Evolutionary conservation across 2,329 filamentous ascomycete genomes (phyloP).

Genomic region (Fusarium sp.): DNA sequence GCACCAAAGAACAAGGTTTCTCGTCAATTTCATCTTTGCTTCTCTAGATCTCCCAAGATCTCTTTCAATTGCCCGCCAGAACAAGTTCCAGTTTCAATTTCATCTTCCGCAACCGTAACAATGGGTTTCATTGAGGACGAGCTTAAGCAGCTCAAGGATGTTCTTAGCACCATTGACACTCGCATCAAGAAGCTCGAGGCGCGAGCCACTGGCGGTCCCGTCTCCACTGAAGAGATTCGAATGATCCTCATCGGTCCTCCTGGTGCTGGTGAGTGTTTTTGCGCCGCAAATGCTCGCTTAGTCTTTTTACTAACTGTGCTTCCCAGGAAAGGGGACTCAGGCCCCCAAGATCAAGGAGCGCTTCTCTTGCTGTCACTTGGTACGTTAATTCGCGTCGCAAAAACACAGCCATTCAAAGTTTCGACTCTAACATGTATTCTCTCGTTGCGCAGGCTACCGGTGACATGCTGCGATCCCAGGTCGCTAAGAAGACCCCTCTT

Average conservation of each 20-base stretch:
- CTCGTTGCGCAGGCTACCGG: slow-evolving; percentile 78
- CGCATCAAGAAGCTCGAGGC: slow-evolving; percentile 87
- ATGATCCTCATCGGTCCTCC: slow-evolving; percentile 99
- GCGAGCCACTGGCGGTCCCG: slow-evolving; percentile 66
- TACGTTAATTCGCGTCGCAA: slow-evolving; percentile 57
- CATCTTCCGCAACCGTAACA: slow-evolving; percentile 50
- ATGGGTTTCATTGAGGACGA: slow-evolving; percentile 92
- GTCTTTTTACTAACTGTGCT: slow-evolving; percentile 28
- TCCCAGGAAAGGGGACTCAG: slow-evolving; percentile 94
- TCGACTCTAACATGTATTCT: slow-evolving; percentile 22
- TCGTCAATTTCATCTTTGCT: slow-evolving; percentile 14
- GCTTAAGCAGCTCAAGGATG: slow-evolving; percentile 83
- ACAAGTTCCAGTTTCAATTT: slow-evolving; percentile 29
- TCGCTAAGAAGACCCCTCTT: slow-evolving; percentile 94
- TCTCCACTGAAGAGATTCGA: slow-evolving; percentile 74
- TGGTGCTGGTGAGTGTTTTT: slow-evolving; percentile 79
- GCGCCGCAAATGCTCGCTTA: not conserved
- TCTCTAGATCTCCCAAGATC: slow-evolving; percentile 18
- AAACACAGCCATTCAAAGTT: not conserved
- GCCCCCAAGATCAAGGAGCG: slow-evolving; percentile 98
- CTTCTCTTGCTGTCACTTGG: slow-evolving; percentile 96
- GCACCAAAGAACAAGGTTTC: slow-evolving; percentile 16
- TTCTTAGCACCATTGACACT: slow-evolving; percentile 83
- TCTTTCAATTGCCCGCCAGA: slow-evolving; percentile 26
- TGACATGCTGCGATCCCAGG: slow-evolving; percentile 98